phyloP scores from a whole-genome alignment of 352 stramenopile species.

The Elongisporangium undulatum region DNA sequence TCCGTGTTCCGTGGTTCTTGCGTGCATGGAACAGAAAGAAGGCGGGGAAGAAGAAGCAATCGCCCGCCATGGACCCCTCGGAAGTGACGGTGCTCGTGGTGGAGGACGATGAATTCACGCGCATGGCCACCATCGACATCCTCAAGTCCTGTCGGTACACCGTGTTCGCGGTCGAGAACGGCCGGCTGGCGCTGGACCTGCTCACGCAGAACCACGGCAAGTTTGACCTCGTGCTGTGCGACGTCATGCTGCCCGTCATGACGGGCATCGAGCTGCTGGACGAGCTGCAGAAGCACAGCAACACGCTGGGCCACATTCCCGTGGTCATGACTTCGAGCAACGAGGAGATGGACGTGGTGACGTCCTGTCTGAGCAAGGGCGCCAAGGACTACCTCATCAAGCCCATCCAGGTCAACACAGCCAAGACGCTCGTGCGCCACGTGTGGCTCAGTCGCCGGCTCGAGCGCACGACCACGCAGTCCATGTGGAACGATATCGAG shows the following conservation, averaged over 20 bases:
- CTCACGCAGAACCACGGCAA: slow-evolving; percentile 66
- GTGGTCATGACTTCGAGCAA: slow-evolving; percentile 90
- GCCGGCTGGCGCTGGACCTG: slow-evolving; percentile 65
- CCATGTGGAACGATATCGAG: slow-evolving; percentile 83
- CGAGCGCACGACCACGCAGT: slow-evolving; percentile 57
- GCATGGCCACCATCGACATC: slow-evolving; percentile 87
- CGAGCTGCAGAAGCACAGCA: slow-evolving; percentile 67
- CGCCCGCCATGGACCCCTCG: slow-evolving; percentile 63
- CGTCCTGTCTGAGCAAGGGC: slow-evolving; percentile 83
- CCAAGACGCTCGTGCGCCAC: slow-evolving; percentile 87
- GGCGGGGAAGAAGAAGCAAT: neutral
- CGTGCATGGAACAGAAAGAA: neutral
- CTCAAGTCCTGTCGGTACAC: slow-evolving; percentile 84
- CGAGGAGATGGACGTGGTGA: slow-evolving; percentile 89
- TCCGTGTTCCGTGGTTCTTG: neutral
- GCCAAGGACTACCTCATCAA: slow-evolving; percentile 91
- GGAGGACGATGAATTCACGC: slow-evolving; percentile 88
- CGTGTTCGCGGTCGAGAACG: slow-evolving; percentile 83
- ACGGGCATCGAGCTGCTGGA: slow-evolving; percentile 86
- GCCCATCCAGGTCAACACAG: slow-evolving; percentile 87
- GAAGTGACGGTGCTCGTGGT: slow-evolving; percentile 88
- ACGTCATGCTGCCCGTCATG: slow-evolving; percentile 89
- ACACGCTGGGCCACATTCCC: slow-evolving; percentile 71
- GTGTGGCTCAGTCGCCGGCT: slow-evolving; percentile 79
- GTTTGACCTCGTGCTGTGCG: slow-evolving; percentile 87